Evolutionary conservation across 176 grass and related monocot species (phyloP), one percentile per base, ranked within the genome.

Genomic region (Oryza coarctata): DNA sequence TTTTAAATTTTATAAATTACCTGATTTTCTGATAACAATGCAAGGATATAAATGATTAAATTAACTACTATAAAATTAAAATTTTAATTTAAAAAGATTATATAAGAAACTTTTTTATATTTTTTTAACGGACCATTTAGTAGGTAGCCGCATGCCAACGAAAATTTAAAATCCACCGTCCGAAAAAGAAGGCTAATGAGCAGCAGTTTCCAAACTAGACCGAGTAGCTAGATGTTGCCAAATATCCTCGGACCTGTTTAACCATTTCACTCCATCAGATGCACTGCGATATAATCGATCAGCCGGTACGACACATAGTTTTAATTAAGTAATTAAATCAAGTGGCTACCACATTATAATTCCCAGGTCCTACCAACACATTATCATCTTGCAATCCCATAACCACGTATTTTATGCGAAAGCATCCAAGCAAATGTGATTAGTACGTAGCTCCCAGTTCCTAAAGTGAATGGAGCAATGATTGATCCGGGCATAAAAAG

Each of bases 401-500:
- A 3, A 1, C 28, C 26, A 6, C 3, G 64, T 73, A 71, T 78
- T 75, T 20, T 68, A 74, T 22, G 22, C 0, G 22, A 44, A 34
- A 78, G 1, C 27, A 9, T 50, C 31, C 50, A 11, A 69, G 44
- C 22, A 8, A 43, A 43, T 12, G 40, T 43, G 25, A 65, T 65
- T 50, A 30, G 3, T 12, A 25, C 55, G 28, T 28, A 72, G 32
- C 30, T 65, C 44, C 66, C 29, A 70, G 17, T 71, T 65, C 32
- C 55, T 65, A 81, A 81, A 77, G 66, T 14, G 34, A 72, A 41
- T 0, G 49, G 58, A 9, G 57, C 77, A 58, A 85, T 73, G 72
- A 82, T 77, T 89, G 82, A 57, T 12, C 26, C 13, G 69, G 31
- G 76, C 40, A 71, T 50, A 76, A 22, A 85, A 39, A 12, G 74